These are phyloP conservation scores for Neurospora sp. DNA, from an alignment of 2,329 filamentous ascomycete species.

Conservation along the genomic window DNA sequence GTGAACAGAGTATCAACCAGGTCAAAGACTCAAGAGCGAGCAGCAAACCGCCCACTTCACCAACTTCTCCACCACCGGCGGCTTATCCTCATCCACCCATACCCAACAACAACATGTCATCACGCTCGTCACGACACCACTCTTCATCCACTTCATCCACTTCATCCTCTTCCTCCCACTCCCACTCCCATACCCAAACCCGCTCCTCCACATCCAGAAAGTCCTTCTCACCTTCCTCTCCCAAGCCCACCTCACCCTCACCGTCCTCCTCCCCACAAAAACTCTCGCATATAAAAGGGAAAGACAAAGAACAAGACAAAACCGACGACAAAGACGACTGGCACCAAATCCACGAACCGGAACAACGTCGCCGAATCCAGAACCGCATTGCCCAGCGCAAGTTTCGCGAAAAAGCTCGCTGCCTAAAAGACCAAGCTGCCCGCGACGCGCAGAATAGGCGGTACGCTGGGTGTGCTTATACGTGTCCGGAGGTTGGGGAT, in stretches of 20 bases:
- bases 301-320: slow-evolving; percentile 27
- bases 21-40: no score
- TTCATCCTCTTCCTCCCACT: not conserved
- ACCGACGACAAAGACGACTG: slow-evolving; percentile 44
- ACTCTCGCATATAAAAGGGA: slow-evolving; percentile 4
- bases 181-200: no score
- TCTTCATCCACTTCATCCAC: not conserved
- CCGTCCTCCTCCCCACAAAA: slow-evolving; percentile 14
- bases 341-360: slow-evolving; percentile 59
- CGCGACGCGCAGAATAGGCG: slow-evolving; percentile 54
- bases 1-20: no score
- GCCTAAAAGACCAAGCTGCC: slow-evolving; percentile 56
- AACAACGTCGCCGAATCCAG: slow-evolving; percentile 64
- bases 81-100: not conserved
- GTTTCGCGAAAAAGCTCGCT: slow-evolving; percentile 61
- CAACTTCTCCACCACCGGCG: not conserved
- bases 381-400: slow-evolving; percentile 69
- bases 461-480: slow-evolving; percentile 55
- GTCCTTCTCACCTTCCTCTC: not conserved
- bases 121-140: not conserved
- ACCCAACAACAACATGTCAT: slow-evolving; percentile 5
- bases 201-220: no score
- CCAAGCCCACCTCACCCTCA: slow-evolving; percentile 3
- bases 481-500: slow-evolving; percentile 27
- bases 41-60: not conserved